Evolutionary conservation across 148 eudicot genomes (phyloP).

Genomic region (Euryodendron excelsum): DNA sequence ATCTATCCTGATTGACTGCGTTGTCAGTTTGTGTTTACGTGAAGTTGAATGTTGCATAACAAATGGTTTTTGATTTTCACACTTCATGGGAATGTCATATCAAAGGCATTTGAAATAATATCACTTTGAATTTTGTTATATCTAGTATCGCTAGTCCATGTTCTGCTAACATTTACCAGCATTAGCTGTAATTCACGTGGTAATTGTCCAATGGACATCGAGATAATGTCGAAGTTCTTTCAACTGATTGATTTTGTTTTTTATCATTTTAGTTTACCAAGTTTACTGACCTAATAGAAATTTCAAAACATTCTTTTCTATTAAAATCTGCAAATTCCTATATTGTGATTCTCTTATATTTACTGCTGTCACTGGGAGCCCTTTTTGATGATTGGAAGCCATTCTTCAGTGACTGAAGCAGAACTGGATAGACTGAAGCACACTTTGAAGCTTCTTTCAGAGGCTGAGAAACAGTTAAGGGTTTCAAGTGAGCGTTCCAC

Average conservation of each 20-base stretch:
- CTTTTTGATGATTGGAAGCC: constrained; percentile 15
- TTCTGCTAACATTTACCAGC: too few species aligned
- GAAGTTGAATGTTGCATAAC: background rate
- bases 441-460: constrained; percentile 91
- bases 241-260: background rate
- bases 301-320: background rate
- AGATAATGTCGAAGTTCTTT: background rate
- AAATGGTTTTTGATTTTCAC: background rate
- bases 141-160: background rate
- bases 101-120: background rate
- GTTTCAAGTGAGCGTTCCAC: constrained; percentile 91
- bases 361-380: background rate
- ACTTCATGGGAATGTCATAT: background rate
- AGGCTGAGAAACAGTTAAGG: constrained; percentile 93
- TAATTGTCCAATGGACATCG: background rate
- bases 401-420: constrained; percentile 67
- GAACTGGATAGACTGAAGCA: constrained; percentile 84
- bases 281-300: background rate
- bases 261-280: too few species aligned
- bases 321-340: background rate
- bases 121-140: background rate
- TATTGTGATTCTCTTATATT: background rate
- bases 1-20: background rate
- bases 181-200: background rate
- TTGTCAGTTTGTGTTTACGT: background rate